Evolutionary conservation across 2,329 filamentous ascomycete genomes (phyloP).

Genomic region (Aspergillus arachidicola): DNA sequence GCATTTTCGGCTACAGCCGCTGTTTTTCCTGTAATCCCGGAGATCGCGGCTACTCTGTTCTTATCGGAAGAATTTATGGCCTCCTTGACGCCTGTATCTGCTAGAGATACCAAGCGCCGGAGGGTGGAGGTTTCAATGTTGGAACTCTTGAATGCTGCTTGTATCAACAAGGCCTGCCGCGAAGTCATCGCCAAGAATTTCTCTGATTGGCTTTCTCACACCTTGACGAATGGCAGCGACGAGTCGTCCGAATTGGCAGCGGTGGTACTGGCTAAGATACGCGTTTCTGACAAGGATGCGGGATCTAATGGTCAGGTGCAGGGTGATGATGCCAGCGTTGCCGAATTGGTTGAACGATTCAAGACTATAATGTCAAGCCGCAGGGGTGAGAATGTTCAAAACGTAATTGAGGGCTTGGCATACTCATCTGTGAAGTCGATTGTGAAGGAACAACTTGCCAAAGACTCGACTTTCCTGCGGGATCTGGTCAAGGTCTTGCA

Average conservation of each 20-base stretch:
- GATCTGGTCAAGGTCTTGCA: constrained; percentile 60
- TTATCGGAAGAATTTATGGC: constrained; percentile 84
- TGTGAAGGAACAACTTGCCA: constrained; percentile 78
- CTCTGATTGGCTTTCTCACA: constrained; percentile 80
- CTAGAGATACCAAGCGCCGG: constrained; percentile 78
- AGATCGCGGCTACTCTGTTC: constrained; percentile 76
- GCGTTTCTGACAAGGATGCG: constrained; percentile 36
- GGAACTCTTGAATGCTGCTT: constrained; percentile 88
- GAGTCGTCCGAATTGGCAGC: constrained; percentile 59
- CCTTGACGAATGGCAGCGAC: constrained; percentile 72
- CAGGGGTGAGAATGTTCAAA: constrained; percentile 62
- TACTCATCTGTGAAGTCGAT: constrained; percentile 85
- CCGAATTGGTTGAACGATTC: constrained; percentile 58
- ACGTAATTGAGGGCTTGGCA: constrained; percentile 85
- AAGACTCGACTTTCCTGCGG: constrained; percentile 69
- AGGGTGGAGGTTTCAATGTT: constrained; percentile 85
- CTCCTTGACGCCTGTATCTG: constrained; percentile 74
- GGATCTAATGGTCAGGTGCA: constrained; percentile 35
- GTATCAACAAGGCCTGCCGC: constrained; percentile 79
- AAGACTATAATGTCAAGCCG: constrained; percentile 49
- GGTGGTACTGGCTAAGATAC: constrained; percentile 71
- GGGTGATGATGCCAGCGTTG: constrained; percentile 49
- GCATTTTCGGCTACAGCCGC: constrained; percentile 91
- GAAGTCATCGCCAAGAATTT: constrained; percentile 85
- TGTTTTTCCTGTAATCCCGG: constrained; percentile 82